Percentiles rank a stretch among this genome's conserved stretches.
These are phyloP conservation scores for Serendipita sp. DNA, from an alignment of 768 basidiomycete genomes.

Conservation along the genomic window DNA sequence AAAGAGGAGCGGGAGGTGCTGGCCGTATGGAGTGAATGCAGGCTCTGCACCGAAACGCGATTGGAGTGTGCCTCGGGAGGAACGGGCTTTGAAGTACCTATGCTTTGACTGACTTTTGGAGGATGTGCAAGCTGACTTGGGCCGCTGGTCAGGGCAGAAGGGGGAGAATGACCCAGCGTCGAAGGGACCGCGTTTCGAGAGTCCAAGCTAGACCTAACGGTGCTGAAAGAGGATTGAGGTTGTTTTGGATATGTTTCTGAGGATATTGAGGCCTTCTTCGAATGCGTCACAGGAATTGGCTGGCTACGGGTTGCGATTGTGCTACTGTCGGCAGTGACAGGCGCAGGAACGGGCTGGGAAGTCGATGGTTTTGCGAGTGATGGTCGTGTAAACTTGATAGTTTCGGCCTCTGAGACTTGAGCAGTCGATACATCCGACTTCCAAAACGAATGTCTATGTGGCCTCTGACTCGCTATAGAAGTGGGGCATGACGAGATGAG, in stretches of 20 bases:
- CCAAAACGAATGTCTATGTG: not conserved
- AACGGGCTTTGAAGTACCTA: not conserved
- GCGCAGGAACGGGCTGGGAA: not conserved
- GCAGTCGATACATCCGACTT: not conserved
- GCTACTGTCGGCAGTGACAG: not conserved
- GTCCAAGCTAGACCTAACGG: not conserved
- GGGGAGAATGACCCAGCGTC: not conserved
- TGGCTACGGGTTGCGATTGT: not conserved
- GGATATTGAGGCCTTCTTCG: too few relatives aligned
- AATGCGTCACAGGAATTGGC: not conserved
- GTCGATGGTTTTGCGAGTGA: not conserved
- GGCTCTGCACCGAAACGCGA: not conserved
- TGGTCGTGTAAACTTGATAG: not conserved
- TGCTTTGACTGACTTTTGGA: not conserved
- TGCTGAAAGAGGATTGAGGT: not conserved
- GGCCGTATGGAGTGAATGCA: not conserved
- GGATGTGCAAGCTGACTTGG: not conserved
- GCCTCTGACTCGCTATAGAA: not conserved
- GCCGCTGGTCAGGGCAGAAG: not conserved
- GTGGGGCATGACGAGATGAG: not conserved
- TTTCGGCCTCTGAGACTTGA: not conserved
- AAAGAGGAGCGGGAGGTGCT: conserved; percentile 1
- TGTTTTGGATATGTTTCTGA: not conserved
- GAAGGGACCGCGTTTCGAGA: not conserved
- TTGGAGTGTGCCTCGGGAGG: not conserved